Evolutionary conservation across 2,329 filamentous ascomycete genomes (phyloP), one percentile per base, ranked within the genome.

Genomic region (Leptographium lundbergii): DNA sequence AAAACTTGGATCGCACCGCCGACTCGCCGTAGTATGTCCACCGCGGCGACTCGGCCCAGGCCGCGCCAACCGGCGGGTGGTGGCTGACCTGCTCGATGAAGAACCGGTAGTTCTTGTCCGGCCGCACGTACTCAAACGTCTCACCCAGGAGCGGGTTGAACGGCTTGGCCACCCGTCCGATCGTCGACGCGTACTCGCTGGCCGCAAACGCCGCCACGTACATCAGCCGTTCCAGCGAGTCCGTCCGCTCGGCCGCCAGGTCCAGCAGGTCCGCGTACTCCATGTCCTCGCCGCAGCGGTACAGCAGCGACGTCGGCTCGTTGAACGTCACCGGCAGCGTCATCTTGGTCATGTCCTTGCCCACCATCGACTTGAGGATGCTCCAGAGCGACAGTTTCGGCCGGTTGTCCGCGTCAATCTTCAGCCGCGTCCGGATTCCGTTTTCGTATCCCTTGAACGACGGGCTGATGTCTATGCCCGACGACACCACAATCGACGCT

Each of bases 331-430:
- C 94, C 0, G 94, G 94, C 24, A 99, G 76, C 0, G 94, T 97
- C 92, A 99, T 99, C 77, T 95, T 97, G 45, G 94, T 97, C 94
- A 99, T 97, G 69, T 99, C 94, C 71, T 99, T 97, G 63, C 94
- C 94, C 72, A 99, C 96, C 94, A 99, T 97, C 25, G 92, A 97
- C 75, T 97, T 99, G 63, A 99, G 76, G 66, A 99, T 96, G 65
- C 88, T 87, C 91, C 94, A 99, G 51, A 99, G 84, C 34, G 88
- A 94, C 62, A 97, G 89, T 76, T 92, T 96, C 0, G 94, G 94
- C 66, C 94, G 79, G 69, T 99, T 84, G 69, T 99, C 94, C 36
- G 86, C 87, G 67, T 97, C 92, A 78, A 97, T 84, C 73, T 91
- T 92, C 48, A 97, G 79, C 65, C 80, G 85, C 63, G 81, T 81